Evolutionary conservation across 116 monocot genomes (phyloP).

Genomic region (Posidonia oceanica): DNA sequence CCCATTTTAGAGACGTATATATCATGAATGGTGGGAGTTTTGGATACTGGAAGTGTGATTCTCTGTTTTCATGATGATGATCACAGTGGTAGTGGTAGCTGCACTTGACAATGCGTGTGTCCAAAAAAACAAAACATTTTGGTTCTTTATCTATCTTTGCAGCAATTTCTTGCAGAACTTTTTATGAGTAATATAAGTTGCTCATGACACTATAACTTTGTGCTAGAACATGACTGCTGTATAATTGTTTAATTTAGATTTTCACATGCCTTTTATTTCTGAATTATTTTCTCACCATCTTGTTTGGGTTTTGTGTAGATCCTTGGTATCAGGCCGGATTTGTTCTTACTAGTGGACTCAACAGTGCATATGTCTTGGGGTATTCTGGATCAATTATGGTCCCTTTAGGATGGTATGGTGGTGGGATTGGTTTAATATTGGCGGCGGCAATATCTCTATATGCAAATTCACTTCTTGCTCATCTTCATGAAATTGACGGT

Average conservation of each 20-base stretch:
- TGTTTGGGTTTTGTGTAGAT: constrained; percentile 35
- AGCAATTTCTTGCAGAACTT: no score
- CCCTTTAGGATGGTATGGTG: constrained; percentile 74
- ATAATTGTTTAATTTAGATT: background rate
- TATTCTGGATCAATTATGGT: constrained; percentile 93
- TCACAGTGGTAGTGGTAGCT: no score
- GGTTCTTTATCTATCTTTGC: no score
- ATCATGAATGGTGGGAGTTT: no score
- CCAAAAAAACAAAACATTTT: no score
- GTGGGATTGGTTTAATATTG: constrained; percentile 56
- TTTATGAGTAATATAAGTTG: background rate
- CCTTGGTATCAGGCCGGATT: constrained; percentile 97
- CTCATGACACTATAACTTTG: background rate
- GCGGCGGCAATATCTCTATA: constrained; percentile 82
- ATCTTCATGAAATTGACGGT: constrained; percentile 85
- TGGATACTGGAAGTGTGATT: no score
- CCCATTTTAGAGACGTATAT: no score
- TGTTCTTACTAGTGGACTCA: constrained; percentile 79
- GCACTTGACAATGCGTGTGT: no score
- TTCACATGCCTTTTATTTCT: background rate
- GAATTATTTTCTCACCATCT: background rate
- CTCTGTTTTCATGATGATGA: no score
- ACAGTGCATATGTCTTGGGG: constrained; percentile 94
- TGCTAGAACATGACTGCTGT: background rate
- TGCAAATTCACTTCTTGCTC: constrained; percentile 80